Evolutionary conservation across 75 land plant genomes (phyloP), one percentile per base, ranked within the genome.

Genomic region (Selaginella moellendorffii): DNA sequence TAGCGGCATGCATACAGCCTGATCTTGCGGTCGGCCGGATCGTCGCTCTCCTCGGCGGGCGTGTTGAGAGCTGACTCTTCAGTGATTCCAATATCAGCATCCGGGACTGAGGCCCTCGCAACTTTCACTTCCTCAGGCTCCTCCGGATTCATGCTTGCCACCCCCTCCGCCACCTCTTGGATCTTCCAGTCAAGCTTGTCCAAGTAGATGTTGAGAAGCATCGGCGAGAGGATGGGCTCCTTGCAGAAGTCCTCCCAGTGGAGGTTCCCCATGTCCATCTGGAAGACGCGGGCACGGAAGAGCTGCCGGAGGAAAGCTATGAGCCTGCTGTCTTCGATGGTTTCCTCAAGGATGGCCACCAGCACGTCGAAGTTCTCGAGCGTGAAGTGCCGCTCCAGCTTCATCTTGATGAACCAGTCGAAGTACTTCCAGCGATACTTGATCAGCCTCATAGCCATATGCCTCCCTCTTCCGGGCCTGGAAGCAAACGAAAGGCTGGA

Each of bases 111-210:
- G 59, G 25, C 59, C 2, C 9, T 24, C n/a, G 19, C 59, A 56
- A 56, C n/a, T 8, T 56, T 24, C 5, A 56, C 8, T 56, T 56
- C 24, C 59, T 24, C 59, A 56, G 59, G 59, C 21, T 19, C 59
- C 8, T 8, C 17, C 8, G 19, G 59, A 56, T 56, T 24, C 23
- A 56, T 19, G 21, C 21, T 5, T 21, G 59, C 8, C 2, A 56
- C 59, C 24, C 24, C 24, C 19, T 56, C 2, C 9, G 24, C 24
- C 5, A 56, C 23, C 59, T 24, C 24, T 8, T 8, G 2, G n/a
- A 56, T 56, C 59, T 56, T 24, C 24, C 24, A 25, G n/a, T 56
- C 59, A 56, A 56, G 59, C 59, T 56, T 56, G 24, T 56, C 23
- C 5, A 56, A 21, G 21, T 56, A 56, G 2, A 56, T 56, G 59